Percentiles rank a stretch among this genome's conserved stretches.
These are phyloP conservation scores for Penicillium psychrofluorescens DNA, from an alignment of 495 filamentous ascomycete genomes.

Conservation along the genomic window DNA sequence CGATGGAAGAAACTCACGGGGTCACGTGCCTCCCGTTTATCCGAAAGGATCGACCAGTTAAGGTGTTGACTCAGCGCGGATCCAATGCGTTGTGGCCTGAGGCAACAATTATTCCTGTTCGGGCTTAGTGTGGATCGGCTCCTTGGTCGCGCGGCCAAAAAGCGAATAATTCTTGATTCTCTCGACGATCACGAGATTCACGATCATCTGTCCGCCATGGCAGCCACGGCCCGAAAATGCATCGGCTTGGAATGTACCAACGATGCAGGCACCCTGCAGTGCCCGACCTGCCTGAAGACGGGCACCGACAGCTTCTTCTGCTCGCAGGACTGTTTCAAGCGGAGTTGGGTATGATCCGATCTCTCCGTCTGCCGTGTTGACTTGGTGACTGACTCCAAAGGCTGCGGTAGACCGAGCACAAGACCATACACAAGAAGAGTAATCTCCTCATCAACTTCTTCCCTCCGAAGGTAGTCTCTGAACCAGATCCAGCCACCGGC, in stretches of 20 bases:
- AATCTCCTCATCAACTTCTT: conserved; percentile 65
- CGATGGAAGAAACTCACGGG: conserved; percentile 3
- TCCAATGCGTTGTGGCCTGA: background rate
- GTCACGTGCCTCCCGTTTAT: conserved; percentile 15
- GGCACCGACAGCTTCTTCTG: conserved; percentile 94
- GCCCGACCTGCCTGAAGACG: conserved; percentile 86
- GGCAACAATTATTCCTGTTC: background rate
- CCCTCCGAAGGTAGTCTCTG: conserved; percentile 71
- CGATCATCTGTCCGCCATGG: conserved; percentile 7
- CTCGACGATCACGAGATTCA: too few species aligned
- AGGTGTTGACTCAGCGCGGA: conserved; percentile 1
- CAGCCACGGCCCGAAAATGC: conserved; percentile 58
- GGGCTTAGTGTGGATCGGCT: background rate
- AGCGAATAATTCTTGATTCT: conserved; percentile 1
- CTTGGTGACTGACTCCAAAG: background rate
- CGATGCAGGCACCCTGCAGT: conserved; percentile 76
- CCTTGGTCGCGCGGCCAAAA: background rate
- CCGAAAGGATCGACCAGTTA: conserved; percentile 6
- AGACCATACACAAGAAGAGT: conserved; percentile 77
- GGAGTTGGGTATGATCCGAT: conserved; percentile 75
- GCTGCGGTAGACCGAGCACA: conserved; percentile 65
- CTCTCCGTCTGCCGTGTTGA: background rate
- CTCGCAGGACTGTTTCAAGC: conserved; percentile 97
- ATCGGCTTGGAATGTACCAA: conserved; percentile 75
- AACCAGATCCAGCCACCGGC: conserved; percentile 83